Evolutionary conservation across 2,329 filamentous ascomycete species (phyloP), one percentile per base, ranked within the genome.

Genomic region (Geosmithia flava): DNA sequence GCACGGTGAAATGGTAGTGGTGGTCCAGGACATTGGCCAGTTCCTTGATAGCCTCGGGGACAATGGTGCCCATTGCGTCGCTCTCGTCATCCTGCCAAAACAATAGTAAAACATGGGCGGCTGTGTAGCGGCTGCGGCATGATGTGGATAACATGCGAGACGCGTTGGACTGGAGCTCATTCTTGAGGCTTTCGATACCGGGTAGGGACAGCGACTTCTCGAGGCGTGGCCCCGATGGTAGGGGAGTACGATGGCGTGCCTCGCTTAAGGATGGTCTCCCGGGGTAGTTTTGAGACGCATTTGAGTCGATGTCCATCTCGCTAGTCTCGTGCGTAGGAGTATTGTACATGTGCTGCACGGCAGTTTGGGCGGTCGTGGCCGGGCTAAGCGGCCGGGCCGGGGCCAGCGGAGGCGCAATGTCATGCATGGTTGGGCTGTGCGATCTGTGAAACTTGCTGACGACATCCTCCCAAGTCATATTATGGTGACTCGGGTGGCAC

Each of bases 391-490:
- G 68, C 33, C 68, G 64, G 49, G 64, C 70, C 46, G 62, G 60
- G 33, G 67, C 58, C 17, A 65, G 52, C 19, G 64, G 62, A 30
- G 70, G 67, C 29, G 68, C 66, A 43, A 75, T 69, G 20, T 76
- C 73, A 50, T 71, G 72, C 44, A 74, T 64, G 27, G 60, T 63
- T 30, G 75, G 73, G 53, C 74, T 78, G 49, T 72, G 68, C 41
- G 72, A 70, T 49, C 70, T 68, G 60, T 68, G 63, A 48, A 76
- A 79, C 54, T 77, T 78, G 55, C 63, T 66, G 44, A 73, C 66
- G 16, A 76, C 72, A 52, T 79, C 75, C 57, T 78, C 75, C 75
- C 76, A 80, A 11, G 72, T 77, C 74, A 78, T 74, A 53, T 73
- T 73, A 53, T 78, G 76, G 57, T 80, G 76, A 53, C 69, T 74